Evolutionary conservation across 1,139 yeast genomes (phyloP), one percentile per base, ranked within the genome.

Genomic region (Yamadazyma triangularis): DNA sequence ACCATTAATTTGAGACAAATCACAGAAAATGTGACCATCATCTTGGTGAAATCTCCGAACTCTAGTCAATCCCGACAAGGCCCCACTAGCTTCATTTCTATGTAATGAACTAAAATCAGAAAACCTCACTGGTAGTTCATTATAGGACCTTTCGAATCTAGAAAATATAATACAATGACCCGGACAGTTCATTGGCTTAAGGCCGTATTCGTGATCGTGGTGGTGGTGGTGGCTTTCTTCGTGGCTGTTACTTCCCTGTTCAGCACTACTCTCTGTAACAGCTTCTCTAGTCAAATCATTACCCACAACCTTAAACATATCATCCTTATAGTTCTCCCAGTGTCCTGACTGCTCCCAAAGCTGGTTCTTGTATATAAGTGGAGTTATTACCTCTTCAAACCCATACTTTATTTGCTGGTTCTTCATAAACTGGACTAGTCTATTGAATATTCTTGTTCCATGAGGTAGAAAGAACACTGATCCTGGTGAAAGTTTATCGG

Each of bases 131-230:
- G 99, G 99, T 34, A 93, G 63, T 47, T 93, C 97, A 40, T 87
- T 77, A 53, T 87, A 87, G 0, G 95, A 85, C 45, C 94, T 77
- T 38, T 88, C 95, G 42, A 84, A 79, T 42, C 79, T 75, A 39
- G 82, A 76, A 64, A 80, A 93, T 42, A 93, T 77, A 36, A 91
- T 56, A 53, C 98, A 93, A 56, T 93, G 99, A 1, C 97, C 97
- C 0, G 99, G 98, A 56, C 98, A 91, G 61, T 91, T 93, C 98
- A 91, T 91, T 15, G 98, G 98, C 56, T 91, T 91, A 39, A 91
- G 67, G 3, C 96, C 96, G 51, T 76, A 86, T 26, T 73, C 78
- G 44, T 77, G 80, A 13, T 23, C 26, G 19, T 29, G 30, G 11
- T 13, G 22, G 15, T 27, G 23, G 11, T 33, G 31, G 23, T 29